These are phyloP conservation scores for Fraxinus anomala DNA, from an alignment of 257 asterid species.

Conservation along the genomic window DNA sequence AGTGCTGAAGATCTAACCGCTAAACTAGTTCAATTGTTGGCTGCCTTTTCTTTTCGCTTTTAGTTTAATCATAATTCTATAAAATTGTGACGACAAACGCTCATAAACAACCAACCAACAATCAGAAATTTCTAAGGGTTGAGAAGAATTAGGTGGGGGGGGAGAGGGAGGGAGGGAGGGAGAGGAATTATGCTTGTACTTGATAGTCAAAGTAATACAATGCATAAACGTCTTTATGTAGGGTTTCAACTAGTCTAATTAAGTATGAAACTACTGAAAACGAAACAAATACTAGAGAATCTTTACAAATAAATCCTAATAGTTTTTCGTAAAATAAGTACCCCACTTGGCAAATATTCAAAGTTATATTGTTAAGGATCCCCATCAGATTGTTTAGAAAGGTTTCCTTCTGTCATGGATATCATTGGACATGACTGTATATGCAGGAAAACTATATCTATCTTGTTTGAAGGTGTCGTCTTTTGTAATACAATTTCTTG, in stretches of 20 bases:
- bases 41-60: neutral
- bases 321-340: neutral
- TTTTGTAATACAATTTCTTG: neutral
- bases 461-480: slow-evolving; percentile 17
- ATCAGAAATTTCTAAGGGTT: neutral
- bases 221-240: neutral
- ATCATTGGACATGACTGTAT: slow-evolving; percentile 17
- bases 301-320: neutral
- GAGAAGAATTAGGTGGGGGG: neutral
- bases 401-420: slow-evolving; percentile 10
- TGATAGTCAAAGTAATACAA: neutral
- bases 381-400: neutral
- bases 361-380: neutral
- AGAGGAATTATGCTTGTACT: neutral
- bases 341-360: neutral
- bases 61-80: slow-evolving; percentile 8
- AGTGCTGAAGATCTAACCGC: slow-evolving; percentile 20
- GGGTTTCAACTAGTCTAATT: neutral
- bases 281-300: neutral
- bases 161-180: neutral
- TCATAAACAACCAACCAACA: neutral
- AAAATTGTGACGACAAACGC: neutral
- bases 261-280: neutral
- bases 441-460: slow-evolving; percentile 1
- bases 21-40: slow-evolving; percentile 21